Evolutionary conservation across 306 rosid genomes (phyloP), one percentile per base, ranked within the genome.

Genomic region (Begonia loranthoides): DNA sequence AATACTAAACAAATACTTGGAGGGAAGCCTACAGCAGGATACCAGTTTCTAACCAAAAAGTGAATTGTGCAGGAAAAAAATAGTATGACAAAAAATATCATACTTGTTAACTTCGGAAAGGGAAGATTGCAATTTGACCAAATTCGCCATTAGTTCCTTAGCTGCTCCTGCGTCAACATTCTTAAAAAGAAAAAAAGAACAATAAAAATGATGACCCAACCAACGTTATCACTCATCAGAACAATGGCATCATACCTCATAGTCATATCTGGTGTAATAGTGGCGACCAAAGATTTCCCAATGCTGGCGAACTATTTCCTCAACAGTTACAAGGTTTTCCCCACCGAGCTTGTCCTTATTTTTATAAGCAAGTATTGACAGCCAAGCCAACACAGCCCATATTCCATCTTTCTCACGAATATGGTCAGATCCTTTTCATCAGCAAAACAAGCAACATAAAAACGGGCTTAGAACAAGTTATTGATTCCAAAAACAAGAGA

Each of bases 361-460:
- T 77, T 86, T 92, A 40, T 67, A 51, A 51, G 96, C 96, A 15
- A 86, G 79, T 52, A 86, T 83, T 41, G 99, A 80, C 15, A 86
- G 70, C 99, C 96, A 92, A 69, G 96, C 99, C 81, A 86, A 71
- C 61, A 92, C 99, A 44, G 99, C 96, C 99, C 96, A 83, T 71
- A 92, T 92, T 56, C 99, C 99, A 78, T 92, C 99, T 64, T 92
- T 92, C 72, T 86, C 99, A 48, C 99, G 92, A 49, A 92, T 86
- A 69, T 92, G 99, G 55, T 92, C 99, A 12, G 96, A 92, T 39
- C 99, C 99, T 92, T 63, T 52, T 59, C 60, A 79, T 28, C 9
- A 8, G 48, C 61, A 59, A 65, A 36, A 59, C 39, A 46, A 56
- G 39, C 36, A 67, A 54, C 52, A 51, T 43, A 61, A 68, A 72